Evolutionary conservation across 2,329 filamentous ascomycete species (phyloP).

Genomic region (Westerdykella ornata): DNA sequence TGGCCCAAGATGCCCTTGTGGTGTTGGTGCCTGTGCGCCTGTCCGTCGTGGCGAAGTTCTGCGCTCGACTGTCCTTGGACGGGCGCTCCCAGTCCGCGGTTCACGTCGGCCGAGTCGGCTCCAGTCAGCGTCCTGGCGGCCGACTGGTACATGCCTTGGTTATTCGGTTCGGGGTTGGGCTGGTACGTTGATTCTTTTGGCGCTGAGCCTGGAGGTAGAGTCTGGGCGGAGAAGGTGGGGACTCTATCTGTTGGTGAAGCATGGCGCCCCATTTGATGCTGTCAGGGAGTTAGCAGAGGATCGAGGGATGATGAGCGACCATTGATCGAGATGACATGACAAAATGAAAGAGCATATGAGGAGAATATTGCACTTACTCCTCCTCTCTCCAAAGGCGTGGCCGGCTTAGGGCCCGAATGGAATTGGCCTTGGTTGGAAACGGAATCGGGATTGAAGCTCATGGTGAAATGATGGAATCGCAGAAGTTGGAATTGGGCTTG

Average conservation of each 20-base stretch:
- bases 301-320: slow-evolving; percentile 3
- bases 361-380: slow-evolving; percentile 43
- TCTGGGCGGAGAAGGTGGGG: slow-evolving; percentile 59
- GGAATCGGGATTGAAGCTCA: slow-evolving; percentile 45
- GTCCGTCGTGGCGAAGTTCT: slow-evolving; percentile 45
- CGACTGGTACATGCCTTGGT: slow-evolving; percentile 39
- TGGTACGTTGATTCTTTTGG: slow-evolving; percentile 45
- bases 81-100: slow-evolving; percentile 50
- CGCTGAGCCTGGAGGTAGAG: slow-evolving; percentile 56
- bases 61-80: slow-evolving; percentile 43
- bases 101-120: slow-evolving; percentile 48
- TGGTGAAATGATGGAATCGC: not conserved
- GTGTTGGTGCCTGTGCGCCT: slow-evolving; percentile 38
- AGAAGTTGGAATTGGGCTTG: too few relatives aligned
- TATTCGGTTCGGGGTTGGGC: slow-evolving; percentile 41
- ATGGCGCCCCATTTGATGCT: slow-evolving; percentile 60
- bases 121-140: slow-evolving; percentile 46
- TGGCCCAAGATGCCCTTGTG: slow-evolving; percentile 41
- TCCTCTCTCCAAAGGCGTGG: slow-evolving; percentile 49
- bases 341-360: not conserved
- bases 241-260: slow-evolving; percentile 52
- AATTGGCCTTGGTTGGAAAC: slow-evolving; percentile 51
- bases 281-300: slow-evolving; percentile 8
- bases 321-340: not conserved
- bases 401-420: slow-evolving; percentile 44